Conservation (phyloP, 305 asterid species). For the Solanum hybrid region DNA sequence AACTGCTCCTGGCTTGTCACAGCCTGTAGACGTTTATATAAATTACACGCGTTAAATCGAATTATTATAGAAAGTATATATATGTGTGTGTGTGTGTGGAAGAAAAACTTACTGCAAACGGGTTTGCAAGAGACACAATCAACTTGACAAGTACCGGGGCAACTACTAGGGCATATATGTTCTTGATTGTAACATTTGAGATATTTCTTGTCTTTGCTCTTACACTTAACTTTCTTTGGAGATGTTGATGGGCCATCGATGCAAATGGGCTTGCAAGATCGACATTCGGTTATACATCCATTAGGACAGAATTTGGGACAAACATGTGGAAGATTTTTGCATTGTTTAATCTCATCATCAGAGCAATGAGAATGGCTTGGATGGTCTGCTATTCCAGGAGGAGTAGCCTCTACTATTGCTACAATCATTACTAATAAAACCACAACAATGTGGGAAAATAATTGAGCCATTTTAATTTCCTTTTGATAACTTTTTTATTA, state of each 20-base stretch:
- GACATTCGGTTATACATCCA: constrained; percentile 31
- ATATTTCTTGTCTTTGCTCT: constrained; percentile 15
- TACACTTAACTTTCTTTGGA: constrained; percentile 26
- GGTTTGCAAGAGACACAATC: constrained; percentile 55
- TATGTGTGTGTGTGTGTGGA: neutral
- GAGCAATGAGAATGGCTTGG: constrained; percentile 36
- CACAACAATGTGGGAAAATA: neutral
- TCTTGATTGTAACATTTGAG: constrained; percentile 24
- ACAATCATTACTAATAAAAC: constrained; percentile 4
- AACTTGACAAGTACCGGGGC: constrained; percentile 35
- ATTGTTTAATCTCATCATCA: constrained; percentile 1
- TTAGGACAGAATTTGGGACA: constrained; percentile 9
- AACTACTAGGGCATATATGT: constrained; percentile 38
- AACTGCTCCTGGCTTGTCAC: neutral
- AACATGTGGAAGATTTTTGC: constrained; percentile 10
- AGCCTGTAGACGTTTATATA: neutral
- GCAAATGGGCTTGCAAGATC: constrained; percentile 44
- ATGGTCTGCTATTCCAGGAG: constrained; percentile 33
- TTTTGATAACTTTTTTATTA: neutral
- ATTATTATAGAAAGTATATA: neutral
- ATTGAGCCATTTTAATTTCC: neutral
- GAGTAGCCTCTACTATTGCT: constrained; percentile 9
- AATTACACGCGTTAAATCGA: neutral
- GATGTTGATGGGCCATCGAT: constrained; percentile 3
- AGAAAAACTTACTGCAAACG: constrained; percentile 41